A percentile compares a stretch with the other conserved stretches of the same genome.
Evolutionary conservation across 768 basidiomycete species (phyloP).

Genomic region (Sarcodon sp.): DNA sequence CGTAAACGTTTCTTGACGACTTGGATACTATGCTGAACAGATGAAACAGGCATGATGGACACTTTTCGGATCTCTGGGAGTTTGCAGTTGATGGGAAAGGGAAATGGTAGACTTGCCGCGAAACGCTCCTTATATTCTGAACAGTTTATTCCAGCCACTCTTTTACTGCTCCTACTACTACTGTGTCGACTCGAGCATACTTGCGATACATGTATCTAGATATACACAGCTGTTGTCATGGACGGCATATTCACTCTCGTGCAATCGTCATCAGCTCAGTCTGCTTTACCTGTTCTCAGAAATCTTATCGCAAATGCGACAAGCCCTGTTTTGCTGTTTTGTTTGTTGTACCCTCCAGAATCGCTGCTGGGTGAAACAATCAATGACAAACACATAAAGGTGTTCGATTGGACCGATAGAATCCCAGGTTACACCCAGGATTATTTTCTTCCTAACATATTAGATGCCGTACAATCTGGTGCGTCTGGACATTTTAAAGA

Average conservation of each 20-base stretch:
- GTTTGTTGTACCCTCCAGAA: conserved; percentile 42
- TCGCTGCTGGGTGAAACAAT: conserved; percentile 20
- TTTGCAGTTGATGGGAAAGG: conserved; percentile 9
- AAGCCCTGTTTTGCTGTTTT: conserved; percentile 33
- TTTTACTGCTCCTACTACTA: no score
- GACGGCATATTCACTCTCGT: conserved; percentile 8
- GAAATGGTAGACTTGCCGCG: conserved; percentile 30
- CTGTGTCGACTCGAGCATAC: no score
- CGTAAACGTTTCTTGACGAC: conserved; percentile 16
- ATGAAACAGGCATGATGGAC: conserved; percentile 28
- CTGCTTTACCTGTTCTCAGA: conserved; percentile 13
- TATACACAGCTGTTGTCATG: background rate
- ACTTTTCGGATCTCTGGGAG: no score
- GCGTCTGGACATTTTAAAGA: conserved; percentile 1
- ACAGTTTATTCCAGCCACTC: no score
- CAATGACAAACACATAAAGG: conserved; percentile 16
- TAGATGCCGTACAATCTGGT: conserved; percentile 28
- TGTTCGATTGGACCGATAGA: conserved; percentile 35
- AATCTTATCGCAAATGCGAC: conserved; percentile 8
- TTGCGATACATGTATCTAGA: background rate
- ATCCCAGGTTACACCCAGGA: conserved; percentile 40
- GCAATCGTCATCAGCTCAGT: conserved; percentile 15
- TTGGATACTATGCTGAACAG: conserved; percentile 49
- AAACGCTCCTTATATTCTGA: background rate
- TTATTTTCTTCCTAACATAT: conserved; percentile 23